phyloP scores from a whole-genome alignment of 257 asterid species.

The Solanum lycopersicoides region DNA sequence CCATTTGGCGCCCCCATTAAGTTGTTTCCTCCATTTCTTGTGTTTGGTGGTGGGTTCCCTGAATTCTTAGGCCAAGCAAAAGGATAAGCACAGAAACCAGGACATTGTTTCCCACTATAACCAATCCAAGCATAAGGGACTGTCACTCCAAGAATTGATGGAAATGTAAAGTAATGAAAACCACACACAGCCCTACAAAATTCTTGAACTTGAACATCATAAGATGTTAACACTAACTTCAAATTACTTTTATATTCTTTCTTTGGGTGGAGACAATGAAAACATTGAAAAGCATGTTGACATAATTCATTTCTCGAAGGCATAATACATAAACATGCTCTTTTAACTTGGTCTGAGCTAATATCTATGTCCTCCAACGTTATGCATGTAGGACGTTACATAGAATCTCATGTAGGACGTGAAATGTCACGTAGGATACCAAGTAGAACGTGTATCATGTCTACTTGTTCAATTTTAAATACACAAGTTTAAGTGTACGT shows the following conservation, averaged over 20 bases:
- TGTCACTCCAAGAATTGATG: slow-evolving; percentile 53
- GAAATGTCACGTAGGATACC: background rate
- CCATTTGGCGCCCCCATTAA: slow-evolving; percentile 57
- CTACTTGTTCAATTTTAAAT: too few relatives aligned
- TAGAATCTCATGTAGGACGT: background rate
- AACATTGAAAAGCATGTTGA: background rate
- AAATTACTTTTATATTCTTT: background rate
- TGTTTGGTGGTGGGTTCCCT: slow-evolving; percentile 21
- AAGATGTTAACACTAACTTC: slow-evolving; percentile 39
- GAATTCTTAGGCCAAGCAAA: slow-evolving; percentile 47
- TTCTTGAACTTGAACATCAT: slow-evolving; percentile 53
- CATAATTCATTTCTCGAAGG: background rate
- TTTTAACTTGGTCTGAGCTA: background rate
- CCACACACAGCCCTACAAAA: slow-evolving; percentile 79
- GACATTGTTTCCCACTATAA: slow-evolving; percentile 57
- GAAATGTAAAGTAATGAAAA: slow-evolving; percentile 67
- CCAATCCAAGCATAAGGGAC: slow-evolving; percentile 78
- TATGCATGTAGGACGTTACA: background rate
- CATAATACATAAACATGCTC: too few relatives aligned
- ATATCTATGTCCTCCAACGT: background rate
- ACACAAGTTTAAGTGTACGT: too few relatives aligned
- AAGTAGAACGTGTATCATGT: background rate
- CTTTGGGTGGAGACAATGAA: background rate
- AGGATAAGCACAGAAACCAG: slow-evolving; percentile 70
- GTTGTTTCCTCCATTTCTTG: slow-evolving; percentile 6